These are phyloP conservation scores for Salvia miltiorrhiza DNA, from an alignment of 257 asterid genomes.

Conservation along the genomic window DNA sequence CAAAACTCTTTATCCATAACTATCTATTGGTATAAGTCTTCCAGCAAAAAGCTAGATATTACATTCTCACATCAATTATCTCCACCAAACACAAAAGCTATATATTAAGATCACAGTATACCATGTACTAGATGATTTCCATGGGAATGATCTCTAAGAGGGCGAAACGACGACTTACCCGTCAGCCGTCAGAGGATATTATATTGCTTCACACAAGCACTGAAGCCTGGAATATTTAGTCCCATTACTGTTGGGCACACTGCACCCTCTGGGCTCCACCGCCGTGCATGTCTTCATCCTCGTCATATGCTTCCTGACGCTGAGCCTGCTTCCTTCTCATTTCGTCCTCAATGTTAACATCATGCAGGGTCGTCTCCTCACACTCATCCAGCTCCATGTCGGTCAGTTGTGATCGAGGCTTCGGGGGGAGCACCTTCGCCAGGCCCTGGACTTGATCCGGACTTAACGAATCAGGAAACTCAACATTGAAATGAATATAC, in stretches of 20 bases:
- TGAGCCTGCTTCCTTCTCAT: constrained; percentile 52
- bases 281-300: constrained; percentile 58
- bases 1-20: background rate
- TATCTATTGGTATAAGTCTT: background rate
- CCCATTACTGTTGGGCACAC: constrained; percentile 69
- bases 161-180: background rate
- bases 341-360: constrained; percentile 53
- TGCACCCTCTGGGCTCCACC: constrained; percentile 73
- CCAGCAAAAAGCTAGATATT: background rate
- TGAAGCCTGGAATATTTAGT: too few relatives aligned
- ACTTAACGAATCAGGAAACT: constrained; percentile 44
- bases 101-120: background rate
- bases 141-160: background rate
- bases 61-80: background rate
- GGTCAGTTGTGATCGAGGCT: constrained; percentile 34
- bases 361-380: constrained; percentile 54
- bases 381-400: constrained; percentile 64
- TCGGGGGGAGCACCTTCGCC: constrained; percentile 36
- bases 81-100: background rate
- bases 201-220: background rate
- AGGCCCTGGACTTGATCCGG: constrained; percentile 37
- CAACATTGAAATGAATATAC: constrained; percentile 52
- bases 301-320: constrained; percentile 67
- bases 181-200: too few relatives aligned
- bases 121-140: background rate